A percentile compares a stretch with the other conserved stretches of the same genome.
These are phyloP conservation scores for Calonectria naviculata DNA, from an alignment of 2,329 filamentous ascomycete species.

Conservation along the genomic window DNA sequence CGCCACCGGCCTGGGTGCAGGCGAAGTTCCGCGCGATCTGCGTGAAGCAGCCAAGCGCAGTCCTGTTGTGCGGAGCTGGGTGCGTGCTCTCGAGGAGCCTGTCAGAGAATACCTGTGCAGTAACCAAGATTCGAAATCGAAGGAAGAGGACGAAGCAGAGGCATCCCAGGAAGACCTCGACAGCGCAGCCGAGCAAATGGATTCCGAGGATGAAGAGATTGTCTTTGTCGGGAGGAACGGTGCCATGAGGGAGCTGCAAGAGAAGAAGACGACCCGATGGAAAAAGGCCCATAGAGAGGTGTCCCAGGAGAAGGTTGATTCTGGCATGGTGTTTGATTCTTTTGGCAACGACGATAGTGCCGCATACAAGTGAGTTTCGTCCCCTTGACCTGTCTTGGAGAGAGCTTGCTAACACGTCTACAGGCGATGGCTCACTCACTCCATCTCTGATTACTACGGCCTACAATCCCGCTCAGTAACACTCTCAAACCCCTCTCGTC, in stretches of 20 bases:
- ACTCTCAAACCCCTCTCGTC: conserved; percentile 74
- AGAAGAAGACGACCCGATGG: conserved; percentile 51
- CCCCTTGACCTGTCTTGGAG: neutral
- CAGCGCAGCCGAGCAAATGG: conserved; percentile 53
- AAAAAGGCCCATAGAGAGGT: conserved; percentile 63
- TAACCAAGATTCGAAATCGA: conserved; percentile 50
- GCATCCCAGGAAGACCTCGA: conserved; percentile 34
- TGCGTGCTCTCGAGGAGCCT: conserved; percentile 87
- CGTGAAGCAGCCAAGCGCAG: conserved; percentile 83
- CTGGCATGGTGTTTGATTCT: conserved; percentile 83
- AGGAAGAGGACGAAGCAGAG: conserved; percentile 23
- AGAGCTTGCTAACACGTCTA: conserved; percentile 9
- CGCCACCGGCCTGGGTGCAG: conserved; percentile 58
- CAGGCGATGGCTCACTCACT: conserved; percentile 92
- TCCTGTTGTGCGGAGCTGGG: conserved; percentile 80
- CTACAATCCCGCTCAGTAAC: conserved; percentile 85
- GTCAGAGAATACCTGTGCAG: conserved; percentile 81
- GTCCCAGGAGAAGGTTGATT: conserved; percentile 68
- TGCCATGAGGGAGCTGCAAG: conserved; percentile 58
- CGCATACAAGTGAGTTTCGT: conserved; percentile 78
- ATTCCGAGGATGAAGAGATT: conserved; percentile 81
- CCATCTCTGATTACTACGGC: conserved; percentile 92
- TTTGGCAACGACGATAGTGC: conserved; percentile 79
- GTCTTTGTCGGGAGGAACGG: conserved; percentile 85
- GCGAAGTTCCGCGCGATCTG: conserved; percentile 81